phyloP scores from a whole-genome alignment of 192 early-diverging fungal species.

The Backusella tuberculispora region DNA sequence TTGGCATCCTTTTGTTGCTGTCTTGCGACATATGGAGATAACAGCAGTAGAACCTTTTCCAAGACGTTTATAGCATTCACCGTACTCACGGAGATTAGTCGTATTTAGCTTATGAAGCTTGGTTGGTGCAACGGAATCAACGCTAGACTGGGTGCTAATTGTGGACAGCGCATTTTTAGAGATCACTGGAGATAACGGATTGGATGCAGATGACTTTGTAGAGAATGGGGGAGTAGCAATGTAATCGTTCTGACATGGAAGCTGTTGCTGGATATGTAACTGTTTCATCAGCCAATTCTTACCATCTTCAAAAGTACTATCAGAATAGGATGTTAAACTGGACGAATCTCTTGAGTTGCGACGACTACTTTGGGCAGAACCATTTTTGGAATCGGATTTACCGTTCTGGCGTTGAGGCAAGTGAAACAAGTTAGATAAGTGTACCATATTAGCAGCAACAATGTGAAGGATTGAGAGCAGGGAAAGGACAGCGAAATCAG shows the following conservation, averaged over 20 bases:
- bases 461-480: neutral
- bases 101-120: constrained; percentile 18
- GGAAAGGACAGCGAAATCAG: neutral
- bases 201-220: constrained; percentile 1
- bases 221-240: neutral
- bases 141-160: neutral
- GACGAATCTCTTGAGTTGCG: constrained; percentile 13
- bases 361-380: constrained; percentile 14
- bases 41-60: constrained; percentile 91
- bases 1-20: constrained; percentile 44
- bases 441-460: constrained; percentile 2
- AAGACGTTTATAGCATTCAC: constrained; percentile 64
- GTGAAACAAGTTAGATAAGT: constrained; percentile 17
- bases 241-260: neutral
- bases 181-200: neutral
- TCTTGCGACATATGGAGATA: constrained; percentile 75
- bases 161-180: neutral
- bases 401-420: neutral
- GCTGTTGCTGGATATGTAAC: constrained; percentile 8
- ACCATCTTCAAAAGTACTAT: constrained; percentile 12
- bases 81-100: constrained; percentile 28
- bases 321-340: neutral
- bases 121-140: neutral
- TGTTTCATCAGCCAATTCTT: constrained; percentile 22
- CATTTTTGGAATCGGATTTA: constrained; percentile 4